Evolutionary conservation across 2,329 filamentous ascomycete species (phyloP), one percentile per base, ranked within the genome.

Genomic region (Cercospora brassicicola): DNA sequence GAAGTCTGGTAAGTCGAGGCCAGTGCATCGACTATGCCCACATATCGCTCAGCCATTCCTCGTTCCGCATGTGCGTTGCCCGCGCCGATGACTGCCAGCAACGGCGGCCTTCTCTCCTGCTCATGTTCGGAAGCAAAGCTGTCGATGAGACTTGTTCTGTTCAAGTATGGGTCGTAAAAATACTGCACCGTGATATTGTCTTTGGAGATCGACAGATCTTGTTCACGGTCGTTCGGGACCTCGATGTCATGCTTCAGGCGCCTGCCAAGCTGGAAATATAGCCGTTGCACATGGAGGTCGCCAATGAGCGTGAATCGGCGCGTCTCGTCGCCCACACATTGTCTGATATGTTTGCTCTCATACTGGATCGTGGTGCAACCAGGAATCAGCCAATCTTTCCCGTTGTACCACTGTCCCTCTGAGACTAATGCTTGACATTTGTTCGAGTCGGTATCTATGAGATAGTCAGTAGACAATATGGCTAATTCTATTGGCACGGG

Each of bases 141-240:
- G 13, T 78, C 73, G 26, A 80, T 74, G 30, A 85, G 73, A 8
- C 73, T 72, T 0, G 83, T 82, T 30, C 83, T 82, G 75, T 90
- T 86, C 26, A 90, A 79, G 78, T 81, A 89, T 0, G 88, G 88
- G 76, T 90, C 88, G 87, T 87, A 90, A 10, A 88, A 76, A 69
- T 88, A 89, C 57, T 85, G 79, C 28, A 89, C 72, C 30, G 75
- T 81, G 2, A 86, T 80, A n/a, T 80, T 81, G 13, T 79, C 79
- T 1, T 81, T 80, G 5, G 78, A 76, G 65, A 85, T 82, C 3
- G 79, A 76, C 6, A 85, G 74, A 74, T 86, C 80, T 20, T 78
- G 76, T 1, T 75, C 71, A 15, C 80, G 76, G 31, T 79, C 76
- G 30, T 76, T 71, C 13, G 81, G 76, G 3, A 81, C 81, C 30